Conservation (phyloP, 129 eudicot genomes). For the Chrysanthemum makinoi region DNA sequence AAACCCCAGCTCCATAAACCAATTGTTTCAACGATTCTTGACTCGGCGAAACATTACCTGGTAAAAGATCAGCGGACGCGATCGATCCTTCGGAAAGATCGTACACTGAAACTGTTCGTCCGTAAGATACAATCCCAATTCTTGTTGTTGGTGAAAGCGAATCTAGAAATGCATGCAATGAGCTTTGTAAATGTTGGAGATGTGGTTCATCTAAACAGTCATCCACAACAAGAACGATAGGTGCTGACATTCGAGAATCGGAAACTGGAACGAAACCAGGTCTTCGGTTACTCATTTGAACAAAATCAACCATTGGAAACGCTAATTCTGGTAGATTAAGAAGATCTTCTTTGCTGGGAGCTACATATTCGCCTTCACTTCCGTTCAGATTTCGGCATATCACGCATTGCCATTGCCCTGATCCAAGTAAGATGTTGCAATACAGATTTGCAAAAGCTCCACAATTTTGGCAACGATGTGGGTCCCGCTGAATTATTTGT, state of each 20-base stretch:
- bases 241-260: constrained; percentile 80
- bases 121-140: constrained; percentile 74
- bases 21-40: constrained; percentile 78
- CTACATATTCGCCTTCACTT: constrained; percentile 88
- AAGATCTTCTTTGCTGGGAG: constrained; percentile 77
- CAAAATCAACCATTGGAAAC: constrained; percentile 73
- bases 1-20: constrained; percentile 86
- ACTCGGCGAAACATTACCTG: constrained; percentile 66
- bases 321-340: constrained; percentile 74
- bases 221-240: constrained; percentile 80
- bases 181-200: constrained; percentile 90
- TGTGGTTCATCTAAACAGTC: constrained; percentile 88
- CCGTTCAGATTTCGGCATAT: constrained; percentile 82
- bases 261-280: constrained; percentile 89
- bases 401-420: constrained; percentile 99
- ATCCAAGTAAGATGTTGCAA: constrained; percentile 79
- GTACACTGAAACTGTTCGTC: constrained; percentile 76
- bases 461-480: constrained; percentile 89
- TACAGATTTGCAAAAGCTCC: constrained; percentile 85
- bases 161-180: constrained; percentile 89
- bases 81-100: constrained; percentile 84
- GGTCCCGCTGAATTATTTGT: constrained; percentile 83
- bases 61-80: constrained; percentile 87
- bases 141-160: constrained; percentile 87
- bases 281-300: constrained; percentile 63